A percentile compares a stretch with the other conserved stretches of the same genome.
These are phyloP conservation scores for Trypanosoma mega DNA, from an alignment of 208 protist genomes.

Conservation along the genomic window DNA sequence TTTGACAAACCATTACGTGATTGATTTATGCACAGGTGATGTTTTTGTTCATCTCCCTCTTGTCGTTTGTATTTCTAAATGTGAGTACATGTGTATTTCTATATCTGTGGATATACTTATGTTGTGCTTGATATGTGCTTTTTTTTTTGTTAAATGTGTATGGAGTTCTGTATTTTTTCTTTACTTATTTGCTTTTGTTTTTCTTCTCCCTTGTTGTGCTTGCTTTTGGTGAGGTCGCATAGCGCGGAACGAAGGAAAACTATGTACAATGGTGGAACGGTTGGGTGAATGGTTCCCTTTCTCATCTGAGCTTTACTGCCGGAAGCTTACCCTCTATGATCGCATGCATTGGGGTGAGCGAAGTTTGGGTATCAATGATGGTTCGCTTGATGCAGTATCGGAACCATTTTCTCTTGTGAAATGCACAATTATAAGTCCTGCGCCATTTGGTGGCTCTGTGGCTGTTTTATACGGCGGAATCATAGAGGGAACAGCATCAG, in stretches of 20 bases:
- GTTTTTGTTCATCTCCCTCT: not conserved
- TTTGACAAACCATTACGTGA: conserved; percentile 30
- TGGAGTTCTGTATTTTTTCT: conserved; percentile 5
- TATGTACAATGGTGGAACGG: conserved; percentile 33
- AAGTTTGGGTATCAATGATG: not conserved
- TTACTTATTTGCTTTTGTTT: conserved; percentile 6
- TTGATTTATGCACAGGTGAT: not conserved
- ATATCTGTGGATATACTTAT: conserved; percentile 15
- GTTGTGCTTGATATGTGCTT: not conserved
- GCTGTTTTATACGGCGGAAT: conserved; percentile 16
- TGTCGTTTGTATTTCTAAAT: conserved; percentile 6
- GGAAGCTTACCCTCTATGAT: conserved; percentile 39
- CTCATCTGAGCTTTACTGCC: conserved; percentile 35
- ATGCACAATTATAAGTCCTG: conserved; percentile 16
- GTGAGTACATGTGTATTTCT: conserved; percentile 3
- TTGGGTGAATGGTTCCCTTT: conserved; percentile 60
- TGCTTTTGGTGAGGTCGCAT: not conserved
- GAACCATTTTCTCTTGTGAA: conserved; percentile 23
- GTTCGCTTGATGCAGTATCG: conserved; percentile 1
- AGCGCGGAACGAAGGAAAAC: not conserved
- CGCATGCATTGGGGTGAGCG: conserved; percentile 27
- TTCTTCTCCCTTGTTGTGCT: conserved; percentile 15
- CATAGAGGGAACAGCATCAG: not conserved
- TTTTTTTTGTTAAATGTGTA: not conserved
- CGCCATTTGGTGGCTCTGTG: conserved; percentile 44